A percentile compares a stretch with the other conserved stretches of the same genome.
Conservation (phyloP, 768 basidiomycete species). For the Kwoniella mangroviensis region DNA sequence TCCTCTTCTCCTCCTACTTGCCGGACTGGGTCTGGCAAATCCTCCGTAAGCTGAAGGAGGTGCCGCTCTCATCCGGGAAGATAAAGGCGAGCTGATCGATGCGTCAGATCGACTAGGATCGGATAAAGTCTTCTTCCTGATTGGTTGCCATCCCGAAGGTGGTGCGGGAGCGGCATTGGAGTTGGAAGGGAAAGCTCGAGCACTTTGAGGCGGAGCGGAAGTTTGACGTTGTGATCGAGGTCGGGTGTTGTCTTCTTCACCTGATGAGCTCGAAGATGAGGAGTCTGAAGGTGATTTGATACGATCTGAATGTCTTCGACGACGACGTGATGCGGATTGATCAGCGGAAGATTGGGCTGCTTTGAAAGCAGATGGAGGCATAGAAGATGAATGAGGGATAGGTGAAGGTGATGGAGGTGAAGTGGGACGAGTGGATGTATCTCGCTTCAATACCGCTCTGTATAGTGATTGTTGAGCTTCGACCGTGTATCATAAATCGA, state of each 20-base stretch:
- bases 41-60: conserved; percentile 43
- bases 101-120: conserved; percentile 23
- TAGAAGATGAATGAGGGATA: conserved; percentile 34
- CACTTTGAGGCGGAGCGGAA: conserved; percentile 30
- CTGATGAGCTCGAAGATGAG: conserved; percentile 32
- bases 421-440: neutral
- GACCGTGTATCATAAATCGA: neutral
- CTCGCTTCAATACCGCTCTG: conserved; percentile 15
- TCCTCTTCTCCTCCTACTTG: conserved; percentile 37
- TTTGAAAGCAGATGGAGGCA: conserved; percentile 41
- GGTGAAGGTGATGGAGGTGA: conserved; percentile 32
- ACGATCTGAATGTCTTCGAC: conserved; percentile 38
- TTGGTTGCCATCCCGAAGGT: conserved; percentile 22
- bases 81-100: conserved; percentile 35
- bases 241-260: conserved; percentile 23
- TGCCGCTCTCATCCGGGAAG: conserved; percentile 29
- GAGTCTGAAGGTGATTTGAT: conserved; percentile 44
- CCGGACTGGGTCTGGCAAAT: conserved; percentile 50
- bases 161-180: conserved; percentile 17
- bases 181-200: conserved; percentile 29
- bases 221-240: conserved; percentile 17
- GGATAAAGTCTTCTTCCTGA: conserved; percentile 34
- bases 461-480: neutral
- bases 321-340: conserved; percentile 23
- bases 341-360: conserved; percentile 29